Evolutionary conservation across 345 rosid species (phyloP).

Genomic region (Hypericum perforatum): DNA sequence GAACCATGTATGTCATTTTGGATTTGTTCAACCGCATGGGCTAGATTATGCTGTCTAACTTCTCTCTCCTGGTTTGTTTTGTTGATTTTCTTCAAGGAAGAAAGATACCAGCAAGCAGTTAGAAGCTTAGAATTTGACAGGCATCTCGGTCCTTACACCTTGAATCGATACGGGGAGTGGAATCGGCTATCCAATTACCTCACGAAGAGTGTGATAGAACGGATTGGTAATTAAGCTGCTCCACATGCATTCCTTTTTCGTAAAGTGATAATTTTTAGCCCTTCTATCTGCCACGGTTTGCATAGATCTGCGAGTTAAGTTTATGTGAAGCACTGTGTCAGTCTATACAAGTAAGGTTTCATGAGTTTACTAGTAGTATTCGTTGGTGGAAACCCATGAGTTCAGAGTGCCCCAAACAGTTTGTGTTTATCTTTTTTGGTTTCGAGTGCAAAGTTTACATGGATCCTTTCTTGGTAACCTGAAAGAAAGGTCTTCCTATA

Average conservation of each 20-base stretch:
- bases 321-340: no score
- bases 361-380: no score
- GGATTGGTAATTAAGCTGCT: constrained; percentile 38
- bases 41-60: neutral
- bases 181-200: constrained; percentile 58
- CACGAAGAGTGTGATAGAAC: constrained; percentile 42
- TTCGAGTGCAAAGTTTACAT: no score
- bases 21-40: neutral
- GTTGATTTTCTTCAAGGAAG: constrained; percentile 38
- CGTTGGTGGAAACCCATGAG: no score
- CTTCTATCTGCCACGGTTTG: neutral
- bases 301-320: no score
- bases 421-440: no score
- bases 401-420: no score
- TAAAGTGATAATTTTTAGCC: neutral
- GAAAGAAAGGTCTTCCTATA: no score
- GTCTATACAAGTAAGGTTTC: no score
- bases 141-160: constrained; percentile 70
- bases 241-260: constrained; percentile 1
- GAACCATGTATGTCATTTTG: neutral
- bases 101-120: constrained; percentile 61
- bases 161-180: constrained; percentile 61
- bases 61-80: neutral
- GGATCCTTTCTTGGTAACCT: no score
- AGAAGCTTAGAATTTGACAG: constrained; percentile 65